Base-by-base conservation (phyloP, 768 basidiomycete genomes). In the Podaxis sp. region DNA sequence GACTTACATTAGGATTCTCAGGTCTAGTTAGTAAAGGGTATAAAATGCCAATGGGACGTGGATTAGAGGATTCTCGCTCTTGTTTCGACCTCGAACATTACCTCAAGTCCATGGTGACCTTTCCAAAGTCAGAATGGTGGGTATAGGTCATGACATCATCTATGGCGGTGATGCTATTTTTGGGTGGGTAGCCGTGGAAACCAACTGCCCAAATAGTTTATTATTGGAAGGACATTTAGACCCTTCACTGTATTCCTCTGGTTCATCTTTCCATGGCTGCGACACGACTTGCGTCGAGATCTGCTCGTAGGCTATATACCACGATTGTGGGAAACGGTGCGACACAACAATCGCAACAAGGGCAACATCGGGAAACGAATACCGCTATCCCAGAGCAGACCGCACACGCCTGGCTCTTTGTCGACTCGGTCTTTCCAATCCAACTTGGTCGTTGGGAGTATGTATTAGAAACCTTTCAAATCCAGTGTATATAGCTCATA, bases 401-500 rank as follows among this genome's bases (percentile, higher is more conserved):
- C 11, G 25, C 52, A 23, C 59, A 86, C 57, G 85, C 75, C 1
- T 88, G 85, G 81, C 71, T 93, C 27, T 93, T 86, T 68, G 74
- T 92, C 48, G 88, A 91, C 66, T 89, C 88, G 1, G 82, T 93
- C 36, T 92, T 92, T 70, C 92, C 91, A 0, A 79, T 91, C 35
- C 81, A 83, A 61, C 71, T 91, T 27, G 89, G 82, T 5, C 70
- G 77, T 60, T 89, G 88, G 85, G 91, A 93, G 89, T 91, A 68
- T 64, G 87, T 77, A 55, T 59, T 4, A 2, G 32, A 27, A 36
- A 37, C 14, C 18, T 50, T 59, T 5, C 50, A 18, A 18, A 50
- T 44, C 54, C 50, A 62, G 46, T 58, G 28, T 38, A 62, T 63
- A 28, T 38, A 40, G n/a, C 55, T 53, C 7, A 56, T 42, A 58